Base-by-base conservation (phyloP, 1,284 basidiomycete species). In the Cryptococcus hybrid region DNA sequence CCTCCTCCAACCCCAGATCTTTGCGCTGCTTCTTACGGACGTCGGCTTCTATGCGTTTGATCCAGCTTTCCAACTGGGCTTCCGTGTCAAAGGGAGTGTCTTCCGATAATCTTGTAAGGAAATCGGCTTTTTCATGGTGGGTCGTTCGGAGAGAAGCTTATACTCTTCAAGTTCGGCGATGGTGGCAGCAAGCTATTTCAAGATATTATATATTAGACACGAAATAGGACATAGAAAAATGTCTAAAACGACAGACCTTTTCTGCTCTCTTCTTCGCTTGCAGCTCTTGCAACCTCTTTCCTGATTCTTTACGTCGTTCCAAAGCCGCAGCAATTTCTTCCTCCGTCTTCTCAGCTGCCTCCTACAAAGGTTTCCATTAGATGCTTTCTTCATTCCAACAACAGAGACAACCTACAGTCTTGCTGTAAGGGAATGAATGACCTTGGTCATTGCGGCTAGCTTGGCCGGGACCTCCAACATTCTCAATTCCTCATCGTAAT, bases 281-380 rank as follows among this genome's bases (percentile, higher is more conserved):
- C 69, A 96, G 86, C 76, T 98, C 93, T 76, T 95, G 92, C 49
- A 99, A 73, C 67, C 92, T 87, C 56, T 85, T 83, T 0, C 92
- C 92, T 60, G 93, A 88, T 73, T 95, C 91, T 68, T 84, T 87
- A 59, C 89, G 81, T 70, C 86, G 86, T 74, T 96, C 93, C 0
- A 87, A 81, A 44, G 87, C 84, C 30, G 85, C 83, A 0, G 85
- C 84, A 0, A 96, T 76, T 70, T 98, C 95, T 65, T 96, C 95
- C 65, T 93, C 90, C 0, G 91, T 89, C 76, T 94, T 95, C 75
- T 95, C 92, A 49, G 90, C 88, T 0, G 83, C 79, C 0, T 85
- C 82, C 69, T 81, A 61, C 57, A 13, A 24, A 8, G 15, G 12
- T 36, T 38, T 38, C 7, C 45, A 18, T 40, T 7, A 36, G 24